Evolutionary conservation across 768 basidiomycete species (phyloP).

Genomic region (Cystobasidium onofrii): DNA sequence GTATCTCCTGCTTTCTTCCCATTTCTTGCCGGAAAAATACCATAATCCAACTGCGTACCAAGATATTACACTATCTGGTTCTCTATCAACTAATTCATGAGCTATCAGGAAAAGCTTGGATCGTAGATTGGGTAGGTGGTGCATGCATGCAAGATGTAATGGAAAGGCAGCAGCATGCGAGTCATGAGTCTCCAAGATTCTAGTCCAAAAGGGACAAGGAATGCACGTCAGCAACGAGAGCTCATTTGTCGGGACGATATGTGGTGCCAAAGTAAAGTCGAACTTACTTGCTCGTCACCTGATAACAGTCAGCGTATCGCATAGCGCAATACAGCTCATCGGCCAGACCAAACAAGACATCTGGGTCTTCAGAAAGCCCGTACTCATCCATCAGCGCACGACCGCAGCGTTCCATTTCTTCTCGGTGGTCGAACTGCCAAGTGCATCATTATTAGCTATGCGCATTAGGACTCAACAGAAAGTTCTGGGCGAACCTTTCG

Average conservation of each 20-base stretch:
- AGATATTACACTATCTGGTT: slow-evolving; percentile 83
- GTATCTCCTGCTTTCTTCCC: slow-evolving; percentile 83
- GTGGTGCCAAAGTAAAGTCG: too few species aligned
- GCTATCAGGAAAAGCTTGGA: slow-evolving; percentile 92
- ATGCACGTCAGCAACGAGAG: neutral
- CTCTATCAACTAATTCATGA: slow-evolving; percentile 87
- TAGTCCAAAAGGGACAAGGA: slow-evolving; percentile 42
- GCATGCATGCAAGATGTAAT: slow-evolving; percentile 94
- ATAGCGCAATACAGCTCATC: slow-evolving; percentile 80
- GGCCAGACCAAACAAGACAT: slow-evolving; percentile 80
- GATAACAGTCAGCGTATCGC: slow-evolving; percentile 89
- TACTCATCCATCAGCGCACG: slow-evolving; percentile 73
- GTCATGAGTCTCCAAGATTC: slow-evolving; percentile 74
- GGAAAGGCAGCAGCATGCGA: slow-evolving; percentile 85
- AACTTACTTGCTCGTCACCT: slow-evolving; percentile 67
- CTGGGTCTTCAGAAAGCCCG: slow-evolving; percentile 78
- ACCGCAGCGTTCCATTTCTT: slow-evolving; percentile 72
- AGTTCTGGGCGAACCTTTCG: slow-evolving; percentile 63
- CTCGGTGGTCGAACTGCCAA: slow-evolving; percentile 60
- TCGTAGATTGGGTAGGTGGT: slow-evolving; percentile 81
- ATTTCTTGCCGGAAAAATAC: slow-evolving; percentile 80
- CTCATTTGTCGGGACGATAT: neutral
- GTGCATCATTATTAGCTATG: too few species aligned
- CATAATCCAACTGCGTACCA: slow-evolving; percentile 99
- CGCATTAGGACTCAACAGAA: too few species aligned